Evolutionary conservation across 106 monocot species (phyloP).

Genomic region (Phalaenopsis aphrodite): DNA sequence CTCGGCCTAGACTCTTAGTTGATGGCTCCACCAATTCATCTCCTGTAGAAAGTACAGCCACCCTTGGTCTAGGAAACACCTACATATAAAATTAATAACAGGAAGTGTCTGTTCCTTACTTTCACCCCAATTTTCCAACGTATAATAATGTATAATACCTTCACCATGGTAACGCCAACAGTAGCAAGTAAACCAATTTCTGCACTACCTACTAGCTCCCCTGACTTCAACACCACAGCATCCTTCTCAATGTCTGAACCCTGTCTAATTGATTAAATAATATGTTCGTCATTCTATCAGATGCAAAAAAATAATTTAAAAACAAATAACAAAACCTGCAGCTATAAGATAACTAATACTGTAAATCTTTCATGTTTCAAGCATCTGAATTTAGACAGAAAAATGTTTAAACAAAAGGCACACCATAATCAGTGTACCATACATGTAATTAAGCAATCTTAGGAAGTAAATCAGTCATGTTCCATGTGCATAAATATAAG

Average conservation of each 20-base stretch:
- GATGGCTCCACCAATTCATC: conserved; percentile 83
- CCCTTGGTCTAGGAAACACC: conserved; percentile 65
- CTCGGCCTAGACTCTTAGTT: conserved; percentile 47
- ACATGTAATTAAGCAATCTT: neutral
- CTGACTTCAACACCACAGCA: conserved; percentile 55
- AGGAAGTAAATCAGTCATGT: neutral
- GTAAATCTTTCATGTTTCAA: neutral
- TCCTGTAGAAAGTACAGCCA: conserved; percentile 84
- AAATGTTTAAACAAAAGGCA: neutral
- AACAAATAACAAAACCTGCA: neutral
- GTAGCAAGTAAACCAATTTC: conserved; percentile 92
- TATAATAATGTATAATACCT: conserved; percentile 40
- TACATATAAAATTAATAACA: conserved; percentile 16
- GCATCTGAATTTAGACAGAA: no score
- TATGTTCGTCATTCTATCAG: neutral
- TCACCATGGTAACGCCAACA: conserved; percentile 62
- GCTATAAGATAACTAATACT: neutral
- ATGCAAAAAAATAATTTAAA: neutral
- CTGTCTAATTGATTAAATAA: conserved; percentile 25
- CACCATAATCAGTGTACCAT: neutral
- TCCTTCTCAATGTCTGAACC: conserved; percentile 86
- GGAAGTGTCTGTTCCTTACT: neutral
- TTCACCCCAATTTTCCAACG: neutral
- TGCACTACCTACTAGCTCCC: conserved; percentile 60
- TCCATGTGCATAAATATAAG: neutral